These are phyloP conservation scores for Aspergillus hortae DNA, from an alignment of 2,329 filamentous ascomycete genomes.

Conservation along the genomic window DNA sequence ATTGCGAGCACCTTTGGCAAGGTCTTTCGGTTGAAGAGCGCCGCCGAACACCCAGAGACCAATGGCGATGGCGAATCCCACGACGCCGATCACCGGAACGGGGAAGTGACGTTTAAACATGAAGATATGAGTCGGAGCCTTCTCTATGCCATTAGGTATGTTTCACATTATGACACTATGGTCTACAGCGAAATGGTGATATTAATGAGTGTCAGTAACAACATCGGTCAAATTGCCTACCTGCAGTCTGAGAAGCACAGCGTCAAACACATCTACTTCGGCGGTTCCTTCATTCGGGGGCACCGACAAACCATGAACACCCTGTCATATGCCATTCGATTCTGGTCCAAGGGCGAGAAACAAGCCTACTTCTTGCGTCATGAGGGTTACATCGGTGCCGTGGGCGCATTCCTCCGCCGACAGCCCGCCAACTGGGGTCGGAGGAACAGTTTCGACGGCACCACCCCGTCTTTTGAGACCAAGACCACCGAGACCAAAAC, in stretches of 20 bases:
- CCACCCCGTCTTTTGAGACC: slow-evolving; percentile 22
- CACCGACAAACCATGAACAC: slow-evolving; percentile 98
- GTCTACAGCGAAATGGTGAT: neutral
- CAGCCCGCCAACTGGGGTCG: slow-evolving; percentile 91
- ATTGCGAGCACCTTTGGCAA: slow-evolving; percentile 97
- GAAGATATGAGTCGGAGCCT: slow-evolving; percentile 88
- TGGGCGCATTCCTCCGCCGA: slow-evolving; percentile 88
- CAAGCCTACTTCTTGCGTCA: slow-evolving; percentile 95
- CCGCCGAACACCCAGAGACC: slow-evolving; percentile 68
- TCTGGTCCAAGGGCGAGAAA: slow-evolving; percentile 92
- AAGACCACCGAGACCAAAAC: slow-evolving; percentile 13
- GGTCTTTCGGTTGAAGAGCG: slow-evolving; percentile 86
- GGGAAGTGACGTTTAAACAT: slow-evolving; percentile 28
- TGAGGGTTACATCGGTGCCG: slow-evolving; percentile 90
- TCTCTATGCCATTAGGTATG: slow-evolving; percentile 77
- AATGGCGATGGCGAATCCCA: slow-evolving; percentile 56
- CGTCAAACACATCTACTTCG: slow-evolving; percentile 92
- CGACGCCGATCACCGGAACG: slow-evolving; percentile 69
- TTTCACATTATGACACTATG: slow-evolving; percentile 4
- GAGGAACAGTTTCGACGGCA: slow-evolving; percentile 68
- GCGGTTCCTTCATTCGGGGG: slow-evolving; percentile 92
- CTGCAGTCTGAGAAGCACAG: slow-evolving; percentile 95
- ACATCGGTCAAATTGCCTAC: slow-evolving; percentile 96
- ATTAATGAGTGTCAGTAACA: slow-evolving; percentile 63
- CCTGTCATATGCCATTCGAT: slow-evolving; percentile 91